These are phyloP conservation scores for Fusarium globosum DNA, from an alignment of 2,329 filamentous ascomycete species.

Conservation along the genomic window DNA sequence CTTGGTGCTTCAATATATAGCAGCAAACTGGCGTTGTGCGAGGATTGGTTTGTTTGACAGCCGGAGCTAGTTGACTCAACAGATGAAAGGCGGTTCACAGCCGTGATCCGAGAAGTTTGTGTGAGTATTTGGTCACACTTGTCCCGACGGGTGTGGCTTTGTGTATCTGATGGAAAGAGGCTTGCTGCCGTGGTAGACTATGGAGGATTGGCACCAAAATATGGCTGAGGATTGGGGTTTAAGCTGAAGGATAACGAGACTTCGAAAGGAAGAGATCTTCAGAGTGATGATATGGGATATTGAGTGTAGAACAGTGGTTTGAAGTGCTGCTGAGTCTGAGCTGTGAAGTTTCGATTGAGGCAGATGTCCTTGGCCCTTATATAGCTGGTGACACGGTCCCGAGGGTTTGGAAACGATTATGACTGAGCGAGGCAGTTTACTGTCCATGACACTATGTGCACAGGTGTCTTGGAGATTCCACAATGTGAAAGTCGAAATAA, in stretches of 20 bases:
- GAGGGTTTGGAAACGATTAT: slow-evolving; percentile 39
- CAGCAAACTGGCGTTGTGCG: slow-evolving; percentile 20
- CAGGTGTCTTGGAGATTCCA: slow-evolving; percentile 41
- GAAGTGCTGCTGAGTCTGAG: slow-evolving; percentile 34
- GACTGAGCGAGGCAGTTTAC: slow-evolving; percentile 43
- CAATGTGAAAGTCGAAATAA: slow-evolving; percentile 46
- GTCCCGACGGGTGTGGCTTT: slow-evolving; percentile 37
- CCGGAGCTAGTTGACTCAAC: slow-evolving; percentile 15
- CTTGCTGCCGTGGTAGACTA: slow-evolving; percentile 28
- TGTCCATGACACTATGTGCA: slow-evolving; percentile 45
- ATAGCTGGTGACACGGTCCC: slow-evolving; percentile 45
- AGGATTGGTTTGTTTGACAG: slow-evolving; percentile 22
- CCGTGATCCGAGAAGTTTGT: slow-evolving; percentile 42
- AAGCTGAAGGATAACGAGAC: neutral
- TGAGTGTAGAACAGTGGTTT: slow-evolving; percentile 9
- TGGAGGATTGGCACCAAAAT: slow-evolving; percentile 9
- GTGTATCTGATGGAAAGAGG: slow-evolving; percentile 37
- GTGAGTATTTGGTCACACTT: slow-evolving; percentile 35
- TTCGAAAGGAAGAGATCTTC: neutral
- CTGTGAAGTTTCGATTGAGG: slow-evolving; percentile 27
- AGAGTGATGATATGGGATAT: neutral
- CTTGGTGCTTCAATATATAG: slow-evolving; percentile 27
- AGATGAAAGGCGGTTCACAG: slow-evolving; percentile 34
- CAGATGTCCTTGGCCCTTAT: slow-evolving; percentile 41
- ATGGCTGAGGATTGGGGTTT: neutral